phyloP scores from a whole-genome alignment of 1,139 yeast species.

The Saccharomyces uvarum region DNA sequence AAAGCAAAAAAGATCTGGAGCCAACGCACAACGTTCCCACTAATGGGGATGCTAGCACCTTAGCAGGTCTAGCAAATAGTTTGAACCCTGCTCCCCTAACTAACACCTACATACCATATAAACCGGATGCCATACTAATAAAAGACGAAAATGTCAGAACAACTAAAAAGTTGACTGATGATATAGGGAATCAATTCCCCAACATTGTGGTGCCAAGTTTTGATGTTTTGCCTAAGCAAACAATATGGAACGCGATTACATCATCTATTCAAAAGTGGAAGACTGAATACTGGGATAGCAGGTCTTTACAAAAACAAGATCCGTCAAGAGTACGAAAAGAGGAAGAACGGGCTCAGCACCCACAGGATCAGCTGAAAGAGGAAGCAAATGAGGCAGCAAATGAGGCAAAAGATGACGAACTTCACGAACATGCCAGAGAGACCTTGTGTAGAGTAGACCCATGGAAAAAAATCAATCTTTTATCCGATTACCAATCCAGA shows the following conservation, averaged over 20 bases:
- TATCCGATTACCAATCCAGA: constrained; percentile 3
- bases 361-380: neutral
- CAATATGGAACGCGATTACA: constrained; percentile 21
- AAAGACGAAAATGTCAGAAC: constrained; percentile 8
- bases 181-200: constrained; percentile 15
- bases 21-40: neutral
- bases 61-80: constrained; percentile 3
- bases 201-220: constrained; percentile 30
- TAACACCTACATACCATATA: constrained; percentile 21
- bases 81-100: constrained; percentile 10
- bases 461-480: constrained; percentile 6
- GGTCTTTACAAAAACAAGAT: neutral
- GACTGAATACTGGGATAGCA: constrained; percentile 1
- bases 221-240: constrained; percentile 24
- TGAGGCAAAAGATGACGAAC: neutral
- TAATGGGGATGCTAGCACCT: constrained; percentile 1
- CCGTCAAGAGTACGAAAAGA: neutral
- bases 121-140: constrained; percentile 19
- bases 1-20: neutral
- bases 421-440: constrained; percentile 11
- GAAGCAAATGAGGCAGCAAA: neutral
- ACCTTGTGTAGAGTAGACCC: constrained; percentile 22
- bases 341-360: neutral
- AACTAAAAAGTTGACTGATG: constrained; percentile 10
- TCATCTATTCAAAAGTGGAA: constrained; percentile 6